phyloP scores from a whole-genome alignment of 2,329 filamentous ascomycete genomes.

The Nemania abortiva region DNA sequence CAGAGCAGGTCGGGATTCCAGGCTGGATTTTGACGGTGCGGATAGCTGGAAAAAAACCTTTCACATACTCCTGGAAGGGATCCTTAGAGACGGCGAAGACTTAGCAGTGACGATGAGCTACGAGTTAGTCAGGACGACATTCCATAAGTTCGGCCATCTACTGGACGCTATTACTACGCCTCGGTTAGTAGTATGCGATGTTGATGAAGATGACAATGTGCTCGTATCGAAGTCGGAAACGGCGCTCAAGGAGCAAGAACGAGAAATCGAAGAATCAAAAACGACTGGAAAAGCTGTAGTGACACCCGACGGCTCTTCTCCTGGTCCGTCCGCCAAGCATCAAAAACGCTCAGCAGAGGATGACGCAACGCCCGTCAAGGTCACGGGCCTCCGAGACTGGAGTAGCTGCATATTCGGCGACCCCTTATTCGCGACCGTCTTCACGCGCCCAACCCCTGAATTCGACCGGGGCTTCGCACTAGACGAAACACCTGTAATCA shows the following conservation, averaged over 20 bases:
- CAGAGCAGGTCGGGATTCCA: conserved; percentile 21
- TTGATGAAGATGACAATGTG: conserved; percentile 63
- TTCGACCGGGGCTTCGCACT: conserved; percentile 62
- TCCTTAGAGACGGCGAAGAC: conserved; percentile 71
- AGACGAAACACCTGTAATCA: neutral
- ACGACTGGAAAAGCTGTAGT: conserved; percentile 6
- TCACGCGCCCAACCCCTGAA: conserved; percentile 59
- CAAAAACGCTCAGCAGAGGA: conserved; percentile 24
- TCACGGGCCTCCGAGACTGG: conserved; percentile 70
- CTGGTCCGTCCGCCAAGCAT: conserved; percentile 1
- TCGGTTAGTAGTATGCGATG: conserved; percentile 67
- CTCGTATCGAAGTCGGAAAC: conserved; percentile 54
- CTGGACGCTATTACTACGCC: conserved; percentile 66
- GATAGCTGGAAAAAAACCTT: conserved; percentile 69
- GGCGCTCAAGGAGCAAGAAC: conserved; percentile 21
- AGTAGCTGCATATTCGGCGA: conserved; percentile 71
- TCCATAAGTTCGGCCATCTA: conserved; percentile 60
- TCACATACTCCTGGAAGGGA: conserved; percentile 65
- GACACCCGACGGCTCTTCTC: conserved; percentile 14
- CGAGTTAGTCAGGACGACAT: conserved; percentile 64
- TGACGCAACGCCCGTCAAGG: conserved; percentile 45
- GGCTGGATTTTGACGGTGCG: conserved; percentile 45
- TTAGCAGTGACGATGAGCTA: conserved; percentile 70
- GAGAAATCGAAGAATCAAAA: conserved; percentile 20
- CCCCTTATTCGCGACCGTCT: conserved; percentile 64